These are phyloP conservation scores for Prinsepia uniflora DNA, from an alignment of 306 rosid species.

Conservation along the genomic window DNA sequence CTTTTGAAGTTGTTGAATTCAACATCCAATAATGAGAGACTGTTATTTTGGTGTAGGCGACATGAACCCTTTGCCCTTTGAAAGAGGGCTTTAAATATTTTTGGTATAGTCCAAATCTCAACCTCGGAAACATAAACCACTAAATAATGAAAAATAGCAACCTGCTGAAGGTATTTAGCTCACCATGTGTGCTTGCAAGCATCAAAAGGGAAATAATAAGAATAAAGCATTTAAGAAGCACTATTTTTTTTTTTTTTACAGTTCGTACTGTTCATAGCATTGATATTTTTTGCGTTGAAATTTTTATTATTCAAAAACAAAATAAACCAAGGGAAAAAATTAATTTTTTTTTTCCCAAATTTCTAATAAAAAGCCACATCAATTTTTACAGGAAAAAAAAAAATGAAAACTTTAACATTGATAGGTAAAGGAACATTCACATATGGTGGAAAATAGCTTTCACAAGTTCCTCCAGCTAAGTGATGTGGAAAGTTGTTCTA, in stretches of 20 bases:
- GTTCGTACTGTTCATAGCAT: background rate
- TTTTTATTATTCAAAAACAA: no score
- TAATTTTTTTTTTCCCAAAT: no score
- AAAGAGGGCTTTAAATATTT: background rate
- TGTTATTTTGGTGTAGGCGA: background rate
- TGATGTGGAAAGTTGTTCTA: no score
- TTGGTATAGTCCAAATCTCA: background rate
- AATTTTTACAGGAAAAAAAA: no score
- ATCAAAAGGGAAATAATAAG: slow-evolving; percentile 25
- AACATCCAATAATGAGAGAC: background rate
- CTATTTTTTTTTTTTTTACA: background rate
- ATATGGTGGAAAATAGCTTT: no score
- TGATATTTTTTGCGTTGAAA: background rate
- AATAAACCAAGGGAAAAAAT: no score
- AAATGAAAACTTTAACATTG: no score
- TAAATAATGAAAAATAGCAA: background rate
- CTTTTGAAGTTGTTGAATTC: background rate
- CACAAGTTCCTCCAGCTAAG: no score
- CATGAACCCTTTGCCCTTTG: background rate
- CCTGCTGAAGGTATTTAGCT: slow-evolving; percentile 1
- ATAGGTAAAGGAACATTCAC: no score
- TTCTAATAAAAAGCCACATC: no score
- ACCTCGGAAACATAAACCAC: slow-evolving; percentile 1
- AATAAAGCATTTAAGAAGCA: slow-evolving; percentile 23
- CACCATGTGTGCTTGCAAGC: slow-evolving; percentile 18